These are phyloP conservation scores for Alternaria consortialis DNA, from an alignment of 2,329 filamentous ascomycete species.

Conservation along the genomic window DNA sequence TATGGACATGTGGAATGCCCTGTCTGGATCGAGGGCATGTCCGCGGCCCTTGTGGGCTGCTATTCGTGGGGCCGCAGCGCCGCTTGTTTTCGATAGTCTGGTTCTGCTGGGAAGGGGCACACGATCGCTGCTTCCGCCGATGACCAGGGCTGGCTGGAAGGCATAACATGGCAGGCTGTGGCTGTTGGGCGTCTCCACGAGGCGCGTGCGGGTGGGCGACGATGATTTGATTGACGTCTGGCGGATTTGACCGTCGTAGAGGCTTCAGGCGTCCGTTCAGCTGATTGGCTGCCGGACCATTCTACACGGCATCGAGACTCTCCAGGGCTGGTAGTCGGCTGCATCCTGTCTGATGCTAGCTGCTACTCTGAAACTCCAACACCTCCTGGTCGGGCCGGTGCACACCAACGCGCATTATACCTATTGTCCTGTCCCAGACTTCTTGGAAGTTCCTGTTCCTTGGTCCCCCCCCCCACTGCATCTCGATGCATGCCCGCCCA, in stretches of 20 bases:
- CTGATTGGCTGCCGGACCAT: slow-evolving; percentile 5
- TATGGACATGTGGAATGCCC: slow-evolving; percentile 5
- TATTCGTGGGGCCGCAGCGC: slow-evolving; percentile 10
- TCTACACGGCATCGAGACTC: slow-evolving; percentile 12
- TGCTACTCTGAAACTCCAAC: slow-evolving; percentile 27
- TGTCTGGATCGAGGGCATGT: slow-evolving; percentile 7
- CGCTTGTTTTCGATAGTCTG: slow-evolving; percentile 23
- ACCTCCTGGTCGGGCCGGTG: slow-evolving; percentile 22
- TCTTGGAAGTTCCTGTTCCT: background rate
- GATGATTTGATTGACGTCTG: slow-evolving; percentile 2
- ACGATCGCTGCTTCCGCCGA: slow-evolving; percentile 7
- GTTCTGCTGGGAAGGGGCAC: slow-evolving; percentile 5
- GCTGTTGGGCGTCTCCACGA: background rate
- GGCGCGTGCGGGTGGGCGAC: slow-evolving; percentile 10
- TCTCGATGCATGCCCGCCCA: slow-evolving; percentile 2
- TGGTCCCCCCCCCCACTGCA: background rate
- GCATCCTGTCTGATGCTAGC: slow-evolving; percentile 23
- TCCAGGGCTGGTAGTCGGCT: slow-evolving; percentile 1
- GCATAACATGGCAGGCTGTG: background rate
- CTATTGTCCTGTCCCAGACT: slow-evolving; percentile 8
- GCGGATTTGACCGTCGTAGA: slow-evolving; percentile 3
- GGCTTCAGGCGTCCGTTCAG: background rate
- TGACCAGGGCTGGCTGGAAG: background rate
- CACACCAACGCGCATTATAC: slow-evolving; percentile 12
- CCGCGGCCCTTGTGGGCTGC: slow-evolving; percentile 5